These are phyloP conservation scores for Paradendryphiella salina DNA, from an alignment of 2,329 filamentous ascomycete species.

Conservation along the genomic window DNA sequence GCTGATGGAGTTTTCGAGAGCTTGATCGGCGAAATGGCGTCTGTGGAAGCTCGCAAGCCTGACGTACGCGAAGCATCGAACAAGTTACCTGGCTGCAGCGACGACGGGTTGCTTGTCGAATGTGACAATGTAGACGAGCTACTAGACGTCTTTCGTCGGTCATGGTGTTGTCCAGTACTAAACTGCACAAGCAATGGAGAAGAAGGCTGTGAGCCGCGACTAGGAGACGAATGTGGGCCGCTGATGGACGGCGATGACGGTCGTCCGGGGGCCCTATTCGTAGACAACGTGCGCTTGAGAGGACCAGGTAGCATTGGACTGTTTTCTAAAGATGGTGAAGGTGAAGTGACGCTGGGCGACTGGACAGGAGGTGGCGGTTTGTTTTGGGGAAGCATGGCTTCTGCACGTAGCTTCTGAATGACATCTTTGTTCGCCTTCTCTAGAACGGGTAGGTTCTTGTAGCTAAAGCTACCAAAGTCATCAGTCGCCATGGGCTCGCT, in stretches of 20 bases:
- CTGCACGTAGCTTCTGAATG: conserved; percentile 90
- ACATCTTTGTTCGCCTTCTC: conserved; percentile 99
- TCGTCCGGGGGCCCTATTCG: conserved; percentile 70
- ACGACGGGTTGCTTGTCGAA: conserved; percentile 63
- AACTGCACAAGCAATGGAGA: conserved; percentile 97
- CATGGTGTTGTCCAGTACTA: conserved; percentile 77
- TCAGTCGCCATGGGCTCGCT: conserved; percentile 88
- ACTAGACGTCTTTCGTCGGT: conserved; percentile 89
- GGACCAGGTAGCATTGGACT: conserved; percentile 81
- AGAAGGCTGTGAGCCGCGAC: conserved; percentile 77
- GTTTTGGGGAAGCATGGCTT: conserved; percentile 75
- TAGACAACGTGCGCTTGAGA: conserved; percentile 79
- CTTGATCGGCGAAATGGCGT: conserved; percentile 60
- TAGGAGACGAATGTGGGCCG: conserved; percentile 84
- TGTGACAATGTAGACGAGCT: conserved; percentile 83
- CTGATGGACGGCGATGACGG: conserved; percentile 85
- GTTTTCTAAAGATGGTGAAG: conserved; percentile 73
- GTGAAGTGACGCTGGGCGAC: conserved; percentile 54
- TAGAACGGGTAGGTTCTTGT: conserved; percentile 94
- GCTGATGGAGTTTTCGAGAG: conserved; percentile 50
- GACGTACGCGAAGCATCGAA: conserved; percentile 70
- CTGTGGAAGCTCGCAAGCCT: conserved; percentile 56
- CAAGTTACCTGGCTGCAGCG: conserved; percentile 70
- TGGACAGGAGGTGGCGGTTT: conserved; percentile 51
- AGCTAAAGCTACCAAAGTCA: conserved; percentile 94